Evolutionary conservation across 2,329 filamentous ascomycete species (phyloP), one percentile per base, ranked within the genome.

Genomic region (Massarina eburnea): DNA sequence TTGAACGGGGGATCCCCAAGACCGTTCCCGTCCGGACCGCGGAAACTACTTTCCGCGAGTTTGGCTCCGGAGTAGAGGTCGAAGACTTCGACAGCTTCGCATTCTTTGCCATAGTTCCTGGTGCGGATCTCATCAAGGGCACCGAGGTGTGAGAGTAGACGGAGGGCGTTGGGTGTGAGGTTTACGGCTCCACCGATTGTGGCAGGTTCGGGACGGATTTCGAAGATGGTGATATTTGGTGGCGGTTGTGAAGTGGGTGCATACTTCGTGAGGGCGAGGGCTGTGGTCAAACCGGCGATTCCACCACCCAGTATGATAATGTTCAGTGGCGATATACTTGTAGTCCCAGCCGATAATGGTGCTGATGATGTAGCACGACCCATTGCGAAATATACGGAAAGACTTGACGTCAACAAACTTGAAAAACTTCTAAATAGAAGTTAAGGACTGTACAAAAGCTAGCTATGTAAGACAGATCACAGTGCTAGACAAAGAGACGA

Each of bases 131-230:
- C 77, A 68, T 53, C 73, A 64, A 51, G 76, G 3, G 78, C 62
- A 3, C 76, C 75, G 8, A 78, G 59, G 19, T 73, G 66, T 18
- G 66, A 64, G 3, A 86, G 68, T 2, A 85, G 64, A 1, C 80
- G 80, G 55, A 84, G 80, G 3, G 76, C 71, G 54, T 86, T 86
- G 0, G 83, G 82, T 0, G 80, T 78, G 10, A 86, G 61, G 53
- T 85, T 82, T 19, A 85, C 76, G 0, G 82, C 82, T 4, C 83
- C 82, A 0, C 82, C 83, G 1, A 75, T 73, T 0, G 74, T 74
- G 10, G 74, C 71, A 3, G 75, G 71, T 26, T 66, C 56, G 2
- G 72, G 65, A 1, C 76, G 73, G 35, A 78, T 69, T 55, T 80
- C 78, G 53, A 73, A 78, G 46, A 80, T 68, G 32, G 71, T 73